Conservation (phyloP, 2,329 filamentous ascomycete genomes). For the Catunica adiposa region DNA sequence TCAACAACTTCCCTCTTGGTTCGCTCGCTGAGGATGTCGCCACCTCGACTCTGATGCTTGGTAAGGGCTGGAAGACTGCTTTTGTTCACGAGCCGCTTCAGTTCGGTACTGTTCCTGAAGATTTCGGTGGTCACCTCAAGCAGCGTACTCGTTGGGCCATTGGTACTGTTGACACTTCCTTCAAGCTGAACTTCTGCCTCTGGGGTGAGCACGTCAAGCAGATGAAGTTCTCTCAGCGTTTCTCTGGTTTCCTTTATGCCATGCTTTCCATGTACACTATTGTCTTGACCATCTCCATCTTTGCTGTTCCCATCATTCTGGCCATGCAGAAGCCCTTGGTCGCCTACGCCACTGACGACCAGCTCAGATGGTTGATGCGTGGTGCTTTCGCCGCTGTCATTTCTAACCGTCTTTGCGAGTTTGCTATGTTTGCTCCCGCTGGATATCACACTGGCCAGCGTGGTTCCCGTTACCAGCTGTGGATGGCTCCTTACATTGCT, state of each 20-base stretch:
- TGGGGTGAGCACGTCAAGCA: slow-evolving; percentile 34
- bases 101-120: slow-evolving; percentile 42
- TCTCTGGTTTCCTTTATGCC: slow-evolving; percentile 41
- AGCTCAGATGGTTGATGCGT: slow-evolving; percentile 43
- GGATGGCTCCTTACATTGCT: slow-evolving; percentile 47
- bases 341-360: slow-evolving; percentile 33
- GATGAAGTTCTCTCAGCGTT: slow-evolving; percentile 40
- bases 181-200: slow-evolving; percentile 44
- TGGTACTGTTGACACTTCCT: slow-evolving; percentile 39
- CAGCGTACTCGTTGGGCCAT: slow-evolving; percentile 41
- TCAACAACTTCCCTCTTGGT: slow-evolving; percentile 44
- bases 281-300: slow-evolving; percentile 35
- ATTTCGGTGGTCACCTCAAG: slow-evolving; percentile 37
- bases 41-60: slow-evolving; percentile 41
- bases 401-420: slow-evolving; percentile 37
- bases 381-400: slow-evolving; percentile 35
- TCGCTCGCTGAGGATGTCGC: slow-evolving; percentile 45
- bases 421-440: slow-evolving; percentile 40
- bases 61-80: slow-evolving; percentile 44
- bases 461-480: slow-evolving; percentile 38
- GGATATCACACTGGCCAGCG: slow-evolving; percentile 44
- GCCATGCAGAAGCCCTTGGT: slow-evolving; percentile 40
- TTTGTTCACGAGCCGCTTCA: slow-evolving; percentile 44
- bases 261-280: slow-evolving; percentile 40
- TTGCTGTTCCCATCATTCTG: slow-evolving; percentile 42